A percentile compares a stretch with the other conserved stretches of the same genome.
Evolutionary conservation across 495 filamentous ascomycete genomes (phyloP).

Genomic region (Trichocladium uniseriatum): DNA sequence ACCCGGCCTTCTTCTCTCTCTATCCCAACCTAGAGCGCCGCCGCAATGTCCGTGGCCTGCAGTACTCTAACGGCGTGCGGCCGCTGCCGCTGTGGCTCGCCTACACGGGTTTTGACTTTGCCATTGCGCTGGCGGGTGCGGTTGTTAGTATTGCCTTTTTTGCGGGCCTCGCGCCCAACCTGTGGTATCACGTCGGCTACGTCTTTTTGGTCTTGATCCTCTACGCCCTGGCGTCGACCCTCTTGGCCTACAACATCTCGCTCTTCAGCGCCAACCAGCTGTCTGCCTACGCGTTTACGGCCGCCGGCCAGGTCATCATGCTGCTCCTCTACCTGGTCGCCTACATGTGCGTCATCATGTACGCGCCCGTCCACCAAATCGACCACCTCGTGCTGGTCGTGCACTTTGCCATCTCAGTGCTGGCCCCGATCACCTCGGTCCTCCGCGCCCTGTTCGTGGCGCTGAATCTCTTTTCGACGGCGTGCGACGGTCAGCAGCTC

Average conservation of each 20-base stretch:
- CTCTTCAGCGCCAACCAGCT: constrained; percentile 43
- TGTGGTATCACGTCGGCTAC: constrained; percentile 70
- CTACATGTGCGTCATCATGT: constrained; percentile 59
- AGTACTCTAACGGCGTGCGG: constrained; percentile 79
- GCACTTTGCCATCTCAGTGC: constrained; percentile 57
- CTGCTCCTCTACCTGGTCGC: constrained; percentile 73
- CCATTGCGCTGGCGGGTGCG: constrained; percentile 50
- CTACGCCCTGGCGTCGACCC: constrained; percentile 61
- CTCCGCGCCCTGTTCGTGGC: constrained; percentile 60
- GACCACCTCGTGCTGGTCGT: constrained; percentile 50
- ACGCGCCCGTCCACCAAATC: constrained; percentile 50
- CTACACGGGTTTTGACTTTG: constrained; percentile 69
- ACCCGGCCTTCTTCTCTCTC: constrained; percentile 75
- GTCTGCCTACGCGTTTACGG: constrained; percentile 47
- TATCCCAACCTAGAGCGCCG: constrained; percentile 76
- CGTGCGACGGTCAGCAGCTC: constrained; percentile 53
- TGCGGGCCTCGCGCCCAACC: constrained; percentile 40
- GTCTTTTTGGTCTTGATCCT: constrained; percentile 66
- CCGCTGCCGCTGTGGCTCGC: constrained; percentile 67
- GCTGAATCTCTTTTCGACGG: constrained; percentile 66
- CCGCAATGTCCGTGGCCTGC: constrained; percentile 65
- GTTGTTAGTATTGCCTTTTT: constrained; percentile 54
- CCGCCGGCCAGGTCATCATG: constrained; percentile 60
- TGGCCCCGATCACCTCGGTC: constrained; percentile 62
- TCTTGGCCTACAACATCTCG: constrained; percentile 65